Base-by-base conservation (phyloP, 805 yeast species). In the Barnettozyma vustinii region DNA sequence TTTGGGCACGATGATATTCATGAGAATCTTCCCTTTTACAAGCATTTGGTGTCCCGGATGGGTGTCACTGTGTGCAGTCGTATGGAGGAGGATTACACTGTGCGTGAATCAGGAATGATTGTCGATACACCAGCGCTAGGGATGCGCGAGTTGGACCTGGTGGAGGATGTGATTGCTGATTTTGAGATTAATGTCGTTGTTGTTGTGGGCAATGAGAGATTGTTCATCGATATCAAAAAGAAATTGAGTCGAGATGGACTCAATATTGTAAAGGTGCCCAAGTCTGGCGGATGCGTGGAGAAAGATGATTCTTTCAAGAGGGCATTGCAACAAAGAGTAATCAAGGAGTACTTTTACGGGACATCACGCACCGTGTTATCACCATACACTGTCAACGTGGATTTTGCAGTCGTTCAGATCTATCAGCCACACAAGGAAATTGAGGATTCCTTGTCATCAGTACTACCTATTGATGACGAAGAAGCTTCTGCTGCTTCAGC, bases 261-360 rank as follows among this genome's bases (percentile, higher is more conserved):
- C 62, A 66, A 52, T 5, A 57, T 66, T 3, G 62, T 91, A 15
- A 85, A 84, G 56, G 71, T 91, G 4, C 80, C 85, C 18, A 79
- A 77, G 52, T 78, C 89, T 40, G 84, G 85, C 42, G 97, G 97
- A 1, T 82, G 83, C 30, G 85, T 85, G 9, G 87, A 86, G 27
- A 74, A 78, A 26, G 92, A 85, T 51, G 92, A 83, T 47, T 71
- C 78, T 12, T 89, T 73, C 61, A 71, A 74, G 35, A 74, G 98
- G 59, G 79, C 83, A 35, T 47, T 76, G 20, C 98, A 92, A 64
- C 88, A 90, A 58, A 75, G 79, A 39, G 72, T 84, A 5, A 89
- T 92, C 47, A 81, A 81, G 61, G 95, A 91, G 60, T 94, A 94
- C 65, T 94, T 94, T 59, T 89, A 94, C 61, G 99, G 99, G 2